phyloP scores from a whole-genome alignment of 1,284 basidiomycete genomes.

The Ustilago crameri region DNA sequence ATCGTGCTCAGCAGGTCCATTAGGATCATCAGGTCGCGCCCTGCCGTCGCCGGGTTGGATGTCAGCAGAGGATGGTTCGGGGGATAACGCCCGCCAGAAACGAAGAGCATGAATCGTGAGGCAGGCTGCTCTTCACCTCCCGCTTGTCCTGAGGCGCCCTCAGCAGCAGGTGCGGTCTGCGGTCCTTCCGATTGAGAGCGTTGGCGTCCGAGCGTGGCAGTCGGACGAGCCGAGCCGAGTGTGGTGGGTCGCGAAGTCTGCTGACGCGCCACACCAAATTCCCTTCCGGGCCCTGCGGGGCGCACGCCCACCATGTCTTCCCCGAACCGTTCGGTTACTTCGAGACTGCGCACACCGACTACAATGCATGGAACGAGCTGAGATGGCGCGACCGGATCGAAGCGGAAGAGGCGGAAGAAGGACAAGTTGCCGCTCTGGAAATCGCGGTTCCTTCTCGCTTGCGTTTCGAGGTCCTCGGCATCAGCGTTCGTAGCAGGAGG shows the following conservation, averaged over 20 bases:
- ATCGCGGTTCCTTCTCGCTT: conserved; percentile 50
- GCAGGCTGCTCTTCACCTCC: conserved; percentile 33
- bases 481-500: neutral
- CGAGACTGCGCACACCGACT: conserved; percentile 63
- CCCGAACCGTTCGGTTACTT: conserved; percentile 49
- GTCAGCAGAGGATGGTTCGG: conserved; percentile 62
- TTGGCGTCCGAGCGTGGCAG: conserved; percentile 11
- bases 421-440: conserved; percentile 59
- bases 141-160: conserved; percentile 3
- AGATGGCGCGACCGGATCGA: conserved; percentile 50
- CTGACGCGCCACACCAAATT: conserved; percentile 25
- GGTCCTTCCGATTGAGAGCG: conserved; percentile 23
- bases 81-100: conserved; percentile 63
- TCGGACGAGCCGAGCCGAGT: conserved; percentile 16
- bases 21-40: conserved; percentile 64
- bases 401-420: conserved; percentile 65
- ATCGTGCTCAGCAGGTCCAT: conserved; percentile 64
- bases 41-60: conserved; percentile 54
- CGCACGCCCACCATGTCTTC: conserved; percentile 26
- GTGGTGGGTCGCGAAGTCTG: conserved; percentile 40
- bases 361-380: conserved; percentile 61
- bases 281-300: conserved; percentile 23
- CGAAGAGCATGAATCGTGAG: conserved; percentile 64
- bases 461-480: conserved; percentile 29
- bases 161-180: neutral